Percentiles rank a stretch among this genome's conserved stretches.
These are phyloP conservation scores for Cyberlindnera meyerae DNA, from an alignment of 805 yeast genomes.

Conservation along the genomic window DNA sequence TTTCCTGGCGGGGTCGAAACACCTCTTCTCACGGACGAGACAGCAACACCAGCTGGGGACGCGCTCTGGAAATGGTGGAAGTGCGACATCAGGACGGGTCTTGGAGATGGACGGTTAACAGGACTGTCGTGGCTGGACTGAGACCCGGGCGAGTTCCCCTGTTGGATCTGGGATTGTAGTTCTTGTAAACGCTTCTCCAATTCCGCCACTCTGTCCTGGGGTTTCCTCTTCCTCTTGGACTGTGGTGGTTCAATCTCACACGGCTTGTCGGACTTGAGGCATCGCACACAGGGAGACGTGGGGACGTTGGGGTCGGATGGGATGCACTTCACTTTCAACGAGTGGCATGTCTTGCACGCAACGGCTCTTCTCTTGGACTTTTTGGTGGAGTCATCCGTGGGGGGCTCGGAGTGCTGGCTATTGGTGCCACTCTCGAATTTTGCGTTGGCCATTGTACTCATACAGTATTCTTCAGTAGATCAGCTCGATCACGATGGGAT, in stretches of 20 bases:
- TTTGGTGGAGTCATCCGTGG: not conserved
- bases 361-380: conserved; percentile 33
- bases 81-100: not conserved
- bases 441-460: too few species aligned
- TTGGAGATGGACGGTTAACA: conserved; percentile 1
- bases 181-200: conserved; percentile 28
- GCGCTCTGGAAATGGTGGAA: conserved; percentile 2
- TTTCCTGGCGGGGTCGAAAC: not conserved
- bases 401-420: too few species aligned
- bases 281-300: conserved; percentile 66
- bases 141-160: conserved; percentile 7
- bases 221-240: conserved; percentile 42
- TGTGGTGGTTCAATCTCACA: conserved; percentile 69
- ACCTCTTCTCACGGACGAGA: conserved; percentile 4
- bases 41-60: conserved; percentile 1
- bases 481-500: too few species aligned
- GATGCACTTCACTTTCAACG: conserved; percentile 78
- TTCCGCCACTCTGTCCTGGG: conserved; percentile 29
- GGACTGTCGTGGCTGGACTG: conserved; percentile 8
- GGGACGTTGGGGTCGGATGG: conserved; percentile 59
- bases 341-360: conserved; percentile 73
- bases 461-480: too few species aligned
- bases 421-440: too few species aligned
- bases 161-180: conserved; percentile 18
- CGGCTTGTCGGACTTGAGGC: conserved; percentile 53